Base-by-base conservation (phyloP, 768 basidiomycete species). In the Hysterangium stoloniferum region DNA sequence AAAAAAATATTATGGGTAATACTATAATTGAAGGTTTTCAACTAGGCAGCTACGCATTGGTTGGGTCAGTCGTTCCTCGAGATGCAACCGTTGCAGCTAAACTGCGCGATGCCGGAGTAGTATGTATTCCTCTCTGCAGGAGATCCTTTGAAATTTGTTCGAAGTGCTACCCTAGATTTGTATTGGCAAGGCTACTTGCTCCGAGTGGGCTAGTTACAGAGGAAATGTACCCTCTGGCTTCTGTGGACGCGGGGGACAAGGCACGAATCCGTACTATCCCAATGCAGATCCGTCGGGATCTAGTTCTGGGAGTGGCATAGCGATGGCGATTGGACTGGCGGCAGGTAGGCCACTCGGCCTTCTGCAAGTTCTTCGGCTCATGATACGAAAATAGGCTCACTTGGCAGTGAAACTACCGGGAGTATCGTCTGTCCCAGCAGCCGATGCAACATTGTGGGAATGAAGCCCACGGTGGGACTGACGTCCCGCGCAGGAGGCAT, bases 281-380 rank as follows among this genome's bases (percentile, higher is more conserved):
- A 68, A 68, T 11, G 73, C 68, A 3, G 74, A 79, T 54, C 76
- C 79, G 2, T 78, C 74, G 52, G 78, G 79, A 1, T 79, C 76
- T 1, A 79, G 77, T 0, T 73, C 77, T 6, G 81, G 81, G 2
- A 78, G 77, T n/a, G 80, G 71, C 3, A 67, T 79, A 25, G 68
- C 74, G 20, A 65, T 74, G 2, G 74, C 75, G 1, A 78, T 77
- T 42, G 77, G 78, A 15, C 64, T 79, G 13, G 62, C 68, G n/a
- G 64, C 75, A 12, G 74, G 49, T 42, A 43, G 25, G 35, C 15
- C 2, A n/a, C 6, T 45, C 33, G 15, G 4, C 12, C 3, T 11
- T 2, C 17, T 6, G 27, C 22, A 17, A 31, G 29, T n/a, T 29
- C 33, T 27, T 19, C 8, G 1, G 29, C 44, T 44, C 9, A 55